Conservation (phyloP, 345 rosid genomes). For the Dipteronia sinensis region DNA sequence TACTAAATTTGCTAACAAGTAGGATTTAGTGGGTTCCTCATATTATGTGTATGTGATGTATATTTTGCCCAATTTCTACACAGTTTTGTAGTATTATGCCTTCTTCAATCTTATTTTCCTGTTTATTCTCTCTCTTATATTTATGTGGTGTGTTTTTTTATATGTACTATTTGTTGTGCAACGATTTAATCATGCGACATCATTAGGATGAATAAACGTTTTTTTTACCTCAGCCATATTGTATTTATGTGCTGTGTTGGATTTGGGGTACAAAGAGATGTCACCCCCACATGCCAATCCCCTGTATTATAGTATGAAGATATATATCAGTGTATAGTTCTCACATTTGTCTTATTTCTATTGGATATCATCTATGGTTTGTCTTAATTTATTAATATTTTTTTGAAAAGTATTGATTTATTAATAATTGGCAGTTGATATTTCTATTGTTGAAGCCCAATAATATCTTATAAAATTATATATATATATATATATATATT, state of each 20-base stretch:
- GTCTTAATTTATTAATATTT: no score
- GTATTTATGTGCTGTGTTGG: neutral
- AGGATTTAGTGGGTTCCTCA: conserved; percentile 15
- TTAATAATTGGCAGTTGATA: neutral
- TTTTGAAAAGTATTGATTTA: neutral
- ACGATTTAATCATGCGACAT: no score
- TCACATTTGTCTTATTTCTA: neutral
- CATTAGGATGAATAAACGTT: no score
- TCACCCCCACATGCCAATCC: neutral
- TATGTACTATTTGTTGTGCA: no score
- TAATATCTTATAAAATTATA: no score
- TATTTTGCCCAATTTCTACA: conserved; percentile 32
- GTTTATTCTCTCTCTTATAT: neutral
- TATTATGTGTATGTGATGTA: conserved; percentile 39
- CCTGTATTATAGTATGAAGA: neutral
- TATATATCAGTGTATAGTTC: neutral
- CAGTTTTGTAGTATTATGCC: conserved; percentile 42
- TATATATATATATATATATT: no score
- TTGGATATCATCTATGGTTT: neutral
- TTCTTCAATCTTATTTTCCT: conserved; percentile 16
- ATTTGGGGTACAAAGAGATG: neutral
- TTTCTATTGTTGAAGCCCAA: no score
- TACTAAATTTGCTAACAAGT: conserved; percentile 28
- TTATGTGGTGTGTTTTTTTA: no score
- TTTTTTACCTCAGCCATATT: no score